A percentile compares a stretch with the other conserved stretches of the same genome.
Evolutionary conservation across 2,329 filamentous ascomycete species (phyloP).

Genomic region (Trichoderma hamatum): DNA sequence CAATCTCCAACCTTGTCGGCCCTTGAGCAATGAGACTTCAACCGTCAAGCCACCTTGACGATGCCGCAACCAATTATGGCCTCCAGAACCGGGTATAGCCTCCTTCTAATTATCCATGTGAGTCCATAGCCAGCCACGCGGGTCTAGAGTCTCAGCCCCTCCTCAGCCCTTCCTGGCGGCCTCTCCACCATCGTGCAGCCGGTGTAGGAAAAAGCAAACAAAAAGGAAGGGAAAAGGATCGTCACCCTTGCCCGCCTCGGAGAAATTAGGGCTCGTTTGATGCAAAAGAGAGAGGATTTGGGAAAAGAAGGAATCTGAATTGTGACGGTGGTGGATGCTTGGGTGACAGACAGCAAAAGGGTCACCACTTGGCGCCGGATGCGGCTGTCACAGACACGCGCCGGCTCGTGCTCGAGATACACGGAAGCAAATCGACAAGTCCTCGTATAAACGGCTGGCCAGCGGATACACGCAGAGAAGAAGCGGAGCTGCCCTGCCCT

Average conservation of each 20-base stretch:
- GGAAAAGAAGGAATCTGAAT: background rate
- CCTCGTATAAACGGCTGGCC: constrained; percentile 18
- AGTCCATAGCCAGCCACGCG: constrained; percentile 18
- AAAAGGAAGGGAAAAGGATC: background rate
- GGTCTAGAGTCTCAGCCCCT: constrained; percentile 18
- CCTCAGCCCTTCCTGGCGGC: constrained; percentile 3
- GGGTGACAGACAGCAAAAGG: background rate
- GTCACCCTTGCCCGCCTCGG: background rate
- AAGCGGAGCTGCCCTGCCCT: constrained; percentile 2
- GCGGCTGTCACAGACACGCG: constrained; percentile 22
- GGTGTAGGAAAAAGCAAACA: background rate
- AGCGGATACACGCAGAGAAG: constrained; percentile 13
- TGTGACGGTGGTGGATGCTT: background rate
- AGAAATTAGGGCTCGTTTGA: background rate
- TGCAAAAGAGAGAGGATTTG: background rate
- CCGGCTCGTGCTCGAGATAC: constrained; percentile 10
- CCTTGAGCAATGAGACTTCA: constrained; percentile 3
- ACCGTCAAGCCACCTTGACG: constrained; percentile 6
- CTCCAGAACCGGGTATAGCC: background rate
- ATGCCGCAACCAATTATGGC: constrained; percentile 7
- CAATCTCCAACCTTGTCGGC: background rate
- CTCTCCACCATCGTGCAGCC: constrained; percentile 6
- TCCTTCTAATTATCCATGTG: constrained; percentile 19
- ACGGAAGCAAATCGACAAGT: constrained; percentile 12
- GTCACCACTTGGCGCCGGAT: constrained; percentile 10